Base-by-base conservation (phyloP, 176 grass and related monocot genomes). In the Puccinellia tenuiflora region DNA sequence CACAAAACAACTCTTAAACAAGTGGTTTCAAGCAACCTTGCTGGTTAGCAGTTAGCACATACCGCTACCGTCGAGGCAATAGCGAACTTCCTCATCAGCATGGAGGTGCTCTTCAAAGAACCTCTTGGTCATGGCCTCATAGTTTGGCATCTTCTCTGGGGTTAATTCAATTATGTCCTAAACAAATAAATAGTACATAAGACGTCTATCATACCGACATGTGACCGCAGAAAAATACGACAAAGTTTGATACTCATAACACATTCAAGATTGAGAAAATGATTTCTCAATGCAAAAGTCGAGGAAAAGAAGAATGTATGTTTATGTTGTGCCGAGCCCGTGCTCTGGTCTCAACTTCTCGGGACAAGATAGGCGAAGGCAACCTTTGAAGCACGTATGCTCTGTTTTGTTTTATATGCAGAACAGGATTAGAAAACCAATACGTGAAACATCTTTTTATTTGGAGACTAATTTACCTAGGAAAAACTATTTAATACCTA, bases 31-130 rank as follows among this genome's bases (percentile, higher is more conserved):
- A 26, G 54, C n/a, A 24, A 25, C 11, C 9, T 57, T 57, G 54
- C 10, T 25, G 9, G 54, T 25, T 56, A 56, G 53, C 53, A 56
- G 53, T 12, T 53, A 18, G 55, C 2, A 60, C 60, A 68, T 69
- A 96, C 90, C 90, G 59, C 88, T 92, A 3, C 93, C 93, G 16
- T 96, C 88, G 10, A 96, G 93, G 80, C 90, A 96, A 81, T 90
- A 96, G 28, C 93, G 86, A 33, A 92, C 88, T 79, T 90, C 93
- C 80, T 96, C 93, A 50, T 96, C 88, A 18, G 51, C 79, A 24
- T 95, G 93, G 37, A 95, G 88, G 77, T 95, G 93, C 59, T 95
- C 93, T 85, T 92, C 88, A 48, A 96, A 92, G 83, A 92, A 92
- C 67, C 75, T 84, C 83, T 96, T 96, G 35, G 92, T 53, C 89